Evolutionary conservation across 805 yeast species (phyloP).

Genomic region (Wickerhamiella parazyma): DNA sequence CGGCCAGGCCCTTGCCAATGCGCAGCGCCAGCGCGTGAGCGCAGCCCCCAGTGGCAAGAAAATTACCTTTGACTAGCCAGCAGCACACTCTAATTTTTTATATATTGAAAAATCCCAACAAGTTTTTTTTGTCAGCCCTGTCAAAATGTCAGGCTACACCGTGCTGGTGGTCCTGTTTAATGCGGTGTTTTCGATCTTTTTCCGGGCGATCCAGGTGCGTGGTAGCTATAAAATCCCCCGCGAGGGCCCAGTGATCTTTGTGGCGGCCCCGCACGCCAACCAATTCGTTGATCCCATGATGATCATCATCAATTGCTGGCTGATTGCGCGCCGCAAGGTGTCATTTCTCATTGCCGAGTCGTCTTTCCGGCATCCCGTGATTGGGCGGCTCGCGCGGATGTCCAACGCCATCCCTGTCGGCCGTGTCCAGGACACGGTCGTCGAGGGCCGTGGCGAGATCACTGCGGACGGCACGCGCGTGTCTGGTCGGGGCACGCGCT

Average conservation of each 20-base stretch:
- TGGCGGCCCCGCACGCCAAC: conserved; percentile 96
- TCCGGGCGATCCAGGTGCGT: conserved; percentile 76
- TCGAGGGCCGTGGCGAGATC: conserved; percentile 53
- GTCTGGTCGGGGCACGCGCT: conserved; percentile 58
- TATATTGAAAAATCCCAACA: background rate
- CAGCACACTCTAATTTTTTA: background rate
- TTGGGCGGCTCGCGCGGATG: conserved; percentile 64
- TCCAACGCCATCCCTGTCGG: conserved; percentile 82
- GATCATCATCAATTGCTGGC: conserved; percentile 66
- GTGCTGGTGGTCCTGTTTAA: conserved; percentile 24
- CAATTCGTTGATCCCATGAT: conserved; percentile 81
- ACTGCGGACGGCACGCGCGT: conserved; percentile 12
- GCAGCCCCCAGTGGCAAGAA: conserved; percentile 87
- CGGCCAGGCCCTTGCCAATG: conserved; percentile 74
- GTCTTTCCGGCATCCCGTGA: conserved; percentile 48
- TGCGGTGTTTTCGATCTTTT: conserved; percentile 50
- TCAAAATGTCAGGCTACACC: conserved; percentile 4
- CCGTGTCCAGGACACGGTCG: conserved; percentile 79
- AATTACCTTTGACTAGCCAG: conserved; percentile 41
- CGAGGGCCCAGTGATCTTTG: conserved; percentile 77
- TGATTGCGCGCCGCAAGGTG: conserved; percentile 51
- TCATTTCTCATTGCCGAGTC: conserved; percentile 77
- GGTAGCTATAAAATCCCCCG: conserved; percentile 66
- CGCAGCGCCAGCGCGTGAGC: conserved; percentile 80
- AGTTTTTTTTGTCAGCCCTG: background rate